Percentiles rank a stretch among this genome's conserved stretches.
Conservation (phyloP, 2,329 filamentous ascomycete genomes). For the Colletotrichum sp. region DNA sequence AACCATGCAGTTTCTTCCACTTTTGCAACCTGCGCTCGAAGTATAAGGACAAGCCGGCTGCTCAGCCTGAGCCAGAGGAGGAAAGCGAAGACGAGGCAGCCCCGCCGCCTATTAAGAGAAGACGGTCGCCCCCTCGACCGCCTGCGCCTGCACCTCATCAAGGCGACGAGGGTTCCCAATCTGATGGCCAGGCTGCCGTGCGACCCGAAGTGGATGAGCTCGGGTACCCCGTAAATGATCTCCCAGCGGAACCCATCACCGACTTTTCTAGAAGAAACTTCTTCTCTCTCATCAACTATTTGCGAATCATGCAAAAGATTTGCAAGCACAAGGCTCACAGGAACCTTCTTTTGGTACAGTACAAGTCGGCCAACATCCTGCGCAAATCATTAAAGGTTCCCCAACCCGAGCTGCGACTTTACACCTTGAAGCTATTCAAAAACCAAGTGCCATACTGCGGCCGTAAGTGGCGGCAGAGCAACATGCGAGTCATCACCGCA, state of each 20-base stretch:
- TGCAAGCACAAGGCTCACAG: constrained; percentile 96
- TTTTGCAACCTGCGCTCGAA: constrained; percentile 79
- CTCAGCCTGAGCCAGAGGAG: constrained; percentile 27
- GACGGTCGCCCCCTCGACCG: constrained; percentile 49
- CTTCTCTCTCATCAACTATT: constrained; percentile 92
- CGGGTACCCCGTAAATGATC: constrained; percentile 75
- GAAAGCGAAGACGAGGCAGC: constrained; percentile 76
- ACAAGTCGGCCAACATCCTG: constrained; percentile 92
- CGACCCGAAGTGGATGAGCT: constrained; percentile 82
- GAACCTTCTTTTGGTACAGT: constrained; percentile 90
- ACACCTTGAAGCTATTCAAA: constrained; percentile 98
- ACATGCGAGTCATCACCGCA: constrained; percentile 98
- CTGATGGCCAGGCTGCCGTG: constrained; percentile 36
- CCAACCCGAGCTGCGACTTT: constrained; percentile 84
- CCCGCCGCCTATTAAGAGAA: constrained; percentile 79
- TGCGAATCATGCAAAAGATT: constrained; percentile 96
- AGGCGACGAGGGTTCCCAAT: constrained; percentile 29
- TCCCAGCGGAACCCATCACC: constrained; percentile 80
- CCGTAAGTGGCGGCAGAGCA: constrained; percentile 95
- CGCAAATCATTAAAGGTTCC: constrained; percentile 91
- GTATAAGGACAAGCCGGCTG: constrained; percentile 37
- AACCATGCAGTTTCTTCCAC: constrained; percentile 75
- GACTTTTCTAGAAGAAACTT: constrained; percentile 94
- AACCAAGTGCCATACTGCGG: constrained; percentile 98
- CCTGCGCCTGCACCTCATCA: constrained; percentile 28